Conservation (phyloP, 2,329 filamentous ascomycete species). For the Xylaria arbuscula region DNA sequence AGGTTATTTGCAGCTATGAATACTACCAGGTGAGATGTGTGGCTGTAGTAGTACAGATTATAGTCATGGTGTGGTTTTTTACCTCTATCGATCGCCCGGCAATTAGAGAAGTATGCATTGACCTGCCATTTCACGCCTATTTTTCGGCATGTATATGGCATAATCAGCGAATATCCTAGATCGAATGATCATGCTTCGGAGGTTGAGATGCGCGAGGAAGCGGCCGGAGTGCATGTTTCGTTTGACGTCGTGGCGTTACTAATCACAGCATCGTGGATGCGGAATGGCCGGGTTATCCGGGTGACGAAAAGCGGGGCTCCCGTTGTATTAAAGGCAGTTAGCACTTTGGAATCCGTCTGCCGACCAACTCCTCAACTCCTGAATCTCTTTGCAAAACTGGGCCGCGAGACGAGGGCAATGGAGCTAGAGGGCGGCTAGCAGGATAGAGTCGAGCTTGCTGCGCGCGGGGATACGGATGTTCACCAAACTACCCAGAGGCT, state of each 20-base stretch:
- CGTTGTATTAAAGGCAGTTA: conserved; percentile 14
- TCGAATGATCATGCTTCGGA: background rate
- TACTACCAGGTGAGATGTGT: no score
- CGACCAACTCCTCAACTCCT: conserved; percentile 7
- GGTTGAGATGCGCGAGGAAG: background rate
- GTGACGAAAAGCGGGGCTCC: conserved; percentile 28
- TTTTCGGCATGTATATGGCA: background rate
- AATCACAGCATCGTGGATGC: conserved; percentile 26
- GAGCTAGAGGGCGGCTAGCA: background rate
- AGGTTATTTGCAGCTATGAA: no score
- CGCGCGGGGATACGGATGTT: conserved; percentile 6
- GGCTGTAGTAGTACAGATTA: no score
- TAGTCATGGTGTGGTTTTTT: no score
- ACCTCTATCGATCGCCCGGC: no score
- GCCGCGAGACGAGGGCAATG: conserved; percentile 1
- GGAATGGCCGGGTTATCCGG: conserved; percentile 29
- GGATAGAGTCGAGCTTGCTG: background rate
- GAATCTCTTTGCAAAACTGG: conserved; percentile 4
- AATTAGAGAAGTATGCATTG: background rate
- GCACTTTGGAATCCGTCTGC: conserved; percentile 9
- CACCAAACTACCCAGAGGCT: background rate
- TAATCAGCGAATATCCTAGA: background rate
- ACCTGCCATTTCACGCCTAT: background rate
- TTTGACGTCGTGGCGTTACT: conserved; percentile 25
- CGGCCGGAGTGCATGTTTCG: conserved; percentile 7